phyloP scores from a whole-genome alignment of 805 yeast genomes.

The Wickerhamomyces chambardii region DNA sequence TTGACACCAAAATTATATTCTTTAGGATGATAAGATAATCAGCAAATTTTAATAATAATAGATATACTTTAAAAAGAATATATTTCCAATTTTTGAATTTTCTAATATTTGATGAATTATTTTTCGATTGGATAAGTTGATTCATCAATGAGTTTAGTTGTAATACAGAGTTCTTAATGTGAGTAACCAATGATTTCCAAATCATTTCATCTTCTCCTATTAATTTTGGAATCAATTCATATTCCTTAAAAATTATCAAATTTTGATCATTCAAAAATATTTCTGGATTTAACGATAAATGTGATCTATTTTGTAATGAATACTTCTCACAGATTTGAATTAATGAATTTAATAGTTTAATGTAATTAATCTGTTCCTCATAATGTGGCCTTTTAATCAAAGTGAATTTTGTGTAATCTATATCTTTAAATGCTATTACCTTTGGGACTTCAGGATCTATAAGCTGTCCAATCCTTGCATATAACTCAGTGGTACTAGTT shows the following conservation, averaged over 20 bases:
- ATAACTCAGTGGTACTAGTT: background rate
- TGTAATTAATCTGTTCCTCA: too few relatives aligned
- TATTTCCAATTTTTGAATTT: background rate
- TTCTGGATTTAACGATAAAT: background rate
- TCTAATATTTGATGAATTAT: background rate
- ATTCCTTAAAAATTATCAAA: background rate
- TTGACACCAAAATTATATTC: too few relatives aligned
- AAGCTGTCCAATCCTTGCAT: background rate
- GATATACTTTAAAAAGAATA: background rate
- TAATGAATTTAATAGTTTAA: background rate
- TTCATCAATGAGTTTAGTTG: background rate
- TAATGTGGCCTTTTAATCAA: background rate
- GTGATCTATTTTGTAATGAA: background rate
- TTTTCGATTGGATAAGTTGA: background rate
- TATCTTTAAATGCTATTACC: background rate
- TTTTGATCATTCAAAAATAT: background rate
- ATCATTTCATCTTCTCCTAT: background rate
- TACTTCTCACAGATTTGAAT: background rate
- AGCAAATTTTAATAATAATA: too few relatives aligned
- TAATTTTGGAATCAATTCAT: background rate
- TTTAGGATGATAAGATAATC: background rate
- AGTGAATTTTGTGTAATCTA: background rate
- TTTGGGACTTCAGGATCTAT: background rate
- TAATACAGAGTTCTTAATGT: background rate
- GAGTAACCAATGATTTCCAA: background rate